Evolutionary conservation across 139 green algal genomes (phyloP).

Genomic region (Closterium sp.): DNA sequence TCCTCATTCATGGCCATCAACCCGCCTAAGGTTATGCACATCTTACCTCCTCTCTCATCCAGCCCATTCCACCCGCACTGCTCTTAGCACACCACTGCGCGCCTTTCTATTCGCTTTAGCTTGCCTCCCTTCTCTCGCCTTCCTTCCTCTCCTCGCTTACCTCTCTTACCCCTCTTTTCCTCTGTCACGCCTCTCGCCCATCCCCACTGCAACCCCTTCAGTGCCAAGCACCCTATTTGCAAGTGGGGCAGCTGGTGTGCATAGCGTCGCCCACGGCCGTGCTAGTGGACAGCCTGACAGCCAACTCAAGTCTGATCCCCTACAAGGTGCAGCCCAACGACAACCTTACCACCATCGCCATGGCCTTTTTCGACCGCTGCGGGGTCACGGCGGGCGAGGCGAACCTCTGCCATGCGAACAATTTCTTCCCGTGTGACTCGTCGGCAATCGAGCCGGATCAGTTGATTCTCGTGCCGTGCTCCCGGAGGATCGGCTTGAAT

Average conservation of each 20-base stretch:
- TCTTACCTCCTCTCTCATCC: too few species aligned
- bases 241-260: conserved; percentile 31
- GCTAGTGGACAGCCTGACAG: not conserved
- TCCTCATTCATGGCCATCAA: too few species aligned
- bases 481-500: not conserved
- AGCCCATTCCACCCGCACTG: too few species aligned
- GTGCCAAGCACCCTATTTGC: conserved; percentile 7
- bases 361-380: conserved; percentile 4
- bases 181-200: not conserved
- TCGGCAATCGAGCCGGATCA: not conserved
- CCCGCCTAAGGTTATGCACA: too few species aligned
- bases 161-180: not conserved
- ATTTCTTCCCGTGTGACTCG: not conserved
- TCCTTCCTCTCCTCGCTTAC: not conserved
- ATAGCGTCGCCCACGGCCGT: not conserved
- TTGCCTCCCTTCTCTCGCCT: not conserved
- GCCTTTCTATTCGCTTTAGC: too few species aligned
- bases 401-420: conserved; percentile 5
- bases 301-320: conserved; percentile 1
- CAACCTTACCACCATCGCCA: conserved; percentile 5
- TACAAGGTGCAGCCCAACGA: conserved; percentile 14
- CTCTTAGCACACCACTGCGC: too few species aligned
- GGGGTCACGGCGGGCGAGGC: not conserved
- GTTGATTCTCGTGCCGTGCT: conserved; percentile 1
- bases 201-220: not conserved